A percentile compares a stretch with the other conserved stretches of the same genome.
These are phyloP conservation scores for Diplodia mutila DNA, from an alignment of 2,329 filamentous ascomycete genomes.

Conservation along the genomic window DNA sequence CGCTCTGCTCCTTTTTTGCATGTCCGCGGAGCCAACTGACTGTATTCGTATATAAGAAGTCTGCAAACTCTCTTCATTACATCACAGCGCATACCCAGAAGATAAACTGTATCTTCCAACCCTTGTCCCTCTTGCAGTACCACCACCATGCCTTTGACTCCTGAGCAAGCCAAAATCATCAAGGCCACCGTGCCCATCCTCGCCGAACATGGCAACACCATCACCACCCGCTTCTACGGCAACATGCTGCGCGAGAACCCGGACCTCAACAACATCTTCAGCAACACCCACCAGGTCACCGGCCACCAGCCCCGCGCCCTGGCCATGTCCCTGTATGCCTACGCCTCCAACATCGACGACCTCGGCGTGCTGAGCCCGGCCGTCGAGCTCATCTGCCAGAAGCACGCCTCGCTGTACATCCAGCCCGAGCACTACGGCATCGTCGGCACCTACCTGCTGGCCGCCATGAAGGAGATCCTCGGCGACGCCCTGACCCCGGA, in stretches of 20 bases:
- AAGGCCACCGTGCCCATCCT: conserved; percentile 72
- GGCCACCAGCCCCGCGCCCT: conserved; percentile 72
- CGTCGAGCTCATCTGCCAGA: conserved; percentile 73
- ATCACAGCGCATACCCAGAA: background rate
- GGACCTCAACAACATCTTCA: conserved; percentile 71
- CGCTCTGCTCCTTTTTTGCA: conserved; percentile 8
- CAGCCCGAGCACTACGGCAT: conserved; percentile 70
- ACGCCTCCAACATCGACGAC: conserved; percentile 73
- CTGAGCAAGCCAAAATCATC: conserved; percentile 66
- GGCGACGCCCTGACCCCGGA: conserved; percentile 68
- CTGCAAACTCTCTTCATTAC: background rate
- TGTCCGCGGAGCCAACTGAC: conserved; percentile 9
- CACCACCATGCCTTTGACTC: conserved; percentile 50
- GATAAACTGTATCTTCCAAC: background rate
- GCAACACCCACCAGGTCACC: conserved; percentile 68
- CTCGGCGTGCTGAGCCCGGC: conserved; percentile 61
- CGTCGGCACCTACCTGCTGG: conserved; percentile 70
- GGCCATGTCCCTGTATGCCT: conserved; percentile 69
- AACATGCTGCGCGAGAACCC: conserved; percentile 69
- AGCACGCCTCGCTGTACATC: conserved; percentile 73
- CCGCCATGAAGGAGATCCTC: conserved; percentile 68
- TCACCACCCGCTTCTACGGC: conserved; percentile 73
- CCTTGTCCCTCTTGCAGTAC: background rate
- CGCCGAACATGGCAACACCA: conserved; percentile 67
- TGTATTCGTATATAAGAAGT: background rate